Evolutionary conservation across 2,329 filamentous ascomycete genomes (phyloP).

Genomic region (Colletotrichum phormii): DNA sequence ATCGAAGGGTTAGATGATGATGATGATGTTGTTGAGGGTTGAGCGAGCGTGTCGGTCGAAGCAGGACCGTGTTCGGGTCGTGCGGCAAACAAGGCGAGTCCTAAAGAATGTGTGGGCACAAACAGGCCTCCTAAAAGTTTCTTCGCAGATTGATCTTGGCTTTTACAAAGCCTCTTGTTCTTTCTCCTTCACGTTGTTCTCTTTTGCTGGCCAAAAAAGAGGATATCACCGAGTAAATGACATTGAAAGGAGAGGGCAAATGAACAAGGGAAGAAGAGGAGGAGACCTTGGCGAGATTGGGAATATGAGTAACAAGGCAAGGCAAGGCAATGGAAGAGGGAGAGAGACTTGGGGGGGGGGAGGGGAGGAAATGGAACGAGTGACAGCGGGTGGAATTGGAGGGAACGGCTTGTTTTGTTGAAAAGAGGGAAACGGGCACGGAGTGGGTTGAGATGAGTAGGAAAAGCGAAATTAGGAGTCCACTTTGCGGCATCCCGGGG

Average conservation of each 20-base stretch:
- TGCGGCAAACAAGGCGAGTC: conserved; percentile 29
- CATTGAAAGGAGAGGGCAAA: conserved; percentile 29
- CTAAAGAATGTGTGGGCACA: conserved; percentile 35
- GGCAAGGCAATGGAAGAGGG: conserved; percentile 30
- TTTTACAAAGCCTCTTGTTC: not conserved
- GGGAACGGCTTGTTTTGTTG: conserved; percentile 54
- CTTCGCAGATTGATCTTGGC: not conserved
- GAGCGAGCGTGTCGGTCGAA: conserved; percentile 32
- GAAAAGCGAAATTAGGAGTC: conserved; percentile 38
- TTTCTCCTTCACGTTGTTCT: not conserved
- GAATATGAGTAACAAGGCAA: conserved; percentile 36
- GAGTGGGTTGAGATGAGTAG: conserved; percentile 42
- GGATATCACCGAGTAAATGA: conserved; percentile 32
- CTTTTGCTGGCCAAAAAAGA: conserved; percentile 25
- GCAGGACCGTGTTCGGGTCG: conserved; percentile 18
- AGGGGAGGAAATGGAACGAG: conserved; percentile 56
- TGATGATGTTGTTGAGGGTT: not conserved
- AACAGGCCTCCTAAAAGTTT: conserved; percentile 2
- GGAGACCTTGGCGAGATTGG: conserved; percentile 31
- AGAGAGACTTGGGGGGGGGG: conserved; percentile 42
- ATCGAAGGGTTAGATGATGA: conserved; percentile 10
- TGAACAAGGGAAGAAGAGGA: conserved; percentile 32
- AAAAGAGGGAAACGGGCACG: conserved; percentile 47
- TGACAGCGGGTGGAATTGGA: conserved; percentile 43
- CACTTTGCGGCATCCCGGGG: conserved; percentile 37